A percentile compares a stretch with the other conserved stretches of the same genome.
Evolutionary conservation across 1,284 basidiomycete species (phyloP).

Genomic region (Trichosporon sp.): DNA sequence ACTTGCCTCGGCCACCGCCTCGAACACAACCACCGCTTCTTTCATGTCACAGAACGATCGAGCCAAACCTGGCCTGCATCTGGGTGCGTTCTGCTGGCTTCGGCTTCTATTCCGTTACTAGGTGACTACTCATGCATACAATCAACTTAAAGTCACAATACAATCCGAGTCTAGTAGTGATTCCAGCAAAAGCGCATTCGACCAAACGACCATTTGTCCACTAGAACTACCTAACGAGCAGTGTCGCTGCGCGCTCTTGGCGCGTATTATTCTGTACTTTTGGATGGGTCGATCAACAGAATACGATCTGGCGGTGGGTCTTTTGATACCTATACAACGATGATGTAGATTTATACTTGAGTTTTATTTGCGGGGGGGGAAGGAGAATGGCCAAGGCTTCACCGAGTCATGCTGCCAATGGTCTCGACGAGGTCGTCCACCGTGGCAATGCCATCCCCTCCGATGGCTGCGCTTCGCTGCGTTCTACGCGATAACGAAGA

Average conservation of each 20-base stretch:
- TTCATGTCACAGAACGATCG: too few species aligned
- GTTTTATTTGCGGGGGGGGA: not conserved
- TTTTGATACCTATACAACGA: not conserved
- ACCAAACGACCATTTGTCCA: not conserved
- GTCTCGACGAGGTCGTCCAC: conserved; percentile 5
- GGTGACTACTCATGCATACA: conserved; percentile 2
- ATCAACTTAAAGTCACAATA: not conserved
- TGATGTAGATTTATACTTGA: not conserved
- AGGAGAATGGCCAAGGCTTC: not conserved
- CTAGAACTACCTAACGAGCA: not conserved
- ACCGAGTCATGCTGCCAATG: conserved; percentile 1
- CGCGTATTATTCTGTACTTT: not conserved
- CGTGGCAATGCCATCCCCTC: conserved; percentile 6
- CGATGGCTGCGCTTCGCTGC: conserved; percentile 7
- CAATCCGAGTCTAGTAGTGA: not conserved
- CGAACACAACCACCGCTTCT: too few species aligned
- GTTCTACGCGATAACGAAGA: conserved; percentile 10
- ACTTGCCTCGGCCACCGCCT: not conserved
- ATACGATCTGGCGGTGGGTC: not conserved
- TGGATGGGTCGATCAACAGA: not conserved
- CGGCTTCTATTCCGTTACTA: not conserved
- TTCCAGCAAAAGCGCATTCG: not conserved
- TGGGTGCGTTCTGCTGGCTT: too few species aligned
- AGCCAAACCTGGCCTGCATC: too few species aligned
- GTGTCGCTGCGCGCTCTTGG: not conserved